phyloP scores from a whole-genome alignment of 163 green algal genomes.

The Picocystis sp. region DNA sequence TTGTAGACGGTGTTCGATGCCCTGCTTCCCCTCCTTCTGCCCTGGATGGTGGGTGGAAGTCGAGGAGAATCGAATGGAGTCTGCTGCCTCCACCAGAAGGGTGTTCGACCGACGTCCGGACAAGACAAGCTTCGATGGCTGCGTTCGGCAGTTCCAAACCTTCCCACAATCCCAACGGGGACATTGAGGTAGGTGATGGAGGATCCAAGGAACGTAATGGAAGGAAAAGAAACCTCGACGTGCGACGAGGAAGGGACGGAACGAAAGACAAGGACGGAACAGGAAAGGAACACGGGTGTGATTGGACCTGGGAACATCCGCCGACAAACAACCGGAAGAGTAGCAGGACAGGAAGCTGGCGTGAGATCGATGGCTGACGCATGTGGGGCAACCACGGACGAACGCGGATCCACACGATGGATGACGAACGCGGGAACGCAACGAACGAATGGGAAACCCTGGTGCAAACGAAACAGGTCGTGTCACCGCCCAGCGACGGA shows the following conservation, averaged over 20 bases:
- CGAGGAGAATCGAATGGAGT: too few relatives aligned
- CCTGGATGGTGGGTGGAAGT: too few relatives aligned
- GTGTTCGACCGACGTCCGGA: too few relatives aligned
- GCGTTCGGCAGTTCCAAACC: slow-evolving; percentile 8
- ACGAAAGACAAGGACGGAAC: too few relatives aligned
- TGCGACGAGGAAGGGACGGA: too few relatives aligned
- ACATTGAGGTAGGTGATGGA: slow-evolving; percentile 32
- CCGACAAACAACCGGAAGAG: not conserved
- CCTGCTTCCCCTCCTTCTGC: too few relatives aligned
- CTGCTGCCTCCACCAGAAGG: too few relatives aligned
- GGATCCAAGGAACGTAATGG: too few relatives aligned
- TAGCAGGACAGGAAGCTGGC: not conserved
- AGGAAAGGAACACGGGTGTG: too few relatives aligned
- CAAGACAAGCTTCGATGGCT: not conserved
- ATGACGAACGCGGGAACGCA: not conserved
- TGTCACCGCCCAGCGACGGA: slow-evolving; percentile 45
- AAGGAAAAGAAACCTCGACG: too few relatives aligned
- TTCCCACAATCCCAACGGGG: slow-evolving; percentile 70
- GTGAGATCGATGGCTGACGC: not conserved
- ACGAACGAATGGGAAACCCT: not conserved
- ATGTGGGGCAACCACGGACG: not conserved
- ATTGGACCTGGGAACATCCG: not conserved
- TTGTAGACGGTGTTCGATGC: too few relatives aligned
- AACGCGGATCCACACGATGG: too few relatives aligned
- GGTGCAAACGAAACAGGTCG: slow-evolving; percentile 14